Conservation (phyloP, 495 filamentous ascomycete species). For the Hamigera avellanea region DNA sequence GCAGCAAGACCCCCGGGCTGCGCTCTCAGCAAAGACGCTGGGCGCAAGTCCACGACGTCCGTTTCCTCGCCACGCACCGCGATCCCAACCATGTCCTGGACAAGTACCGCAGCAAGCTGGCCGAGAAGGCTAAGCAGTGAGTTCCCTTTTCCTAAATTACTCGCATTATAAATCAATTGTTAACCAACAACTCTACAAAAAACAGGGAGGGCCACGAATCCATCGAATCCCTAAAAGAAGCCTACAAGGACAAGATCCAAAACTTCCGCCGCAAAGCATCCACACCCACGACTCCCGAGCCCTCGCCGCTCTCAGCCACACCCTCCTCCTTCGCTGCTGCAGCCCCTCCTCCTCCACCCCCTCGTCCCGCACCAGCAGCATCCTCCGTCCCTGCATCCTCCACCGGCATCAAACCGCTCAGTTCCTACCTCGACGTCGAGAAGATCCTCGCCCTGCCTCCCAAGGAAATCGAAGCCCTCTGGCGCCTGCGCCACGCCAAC, state of each 20-base stretch:
- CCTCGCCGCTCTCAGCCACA: constrained; percentile 12
- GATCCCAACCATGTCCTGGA: constrained; percentile 55
- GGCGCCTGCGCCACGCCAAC: constrained; percentile 76
- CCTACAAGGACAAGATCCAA: constrained; percentile 73
- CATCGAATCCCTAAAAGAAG: constrained; percentile 65
- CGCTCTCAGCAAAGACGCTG: constrained; percentile 58
- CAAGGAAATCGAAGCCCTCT: constrained; percentile 79
- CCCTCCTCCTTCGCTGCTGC: constrained; percentile 15
- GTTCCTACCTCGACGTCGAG: constrained; percentile 68
- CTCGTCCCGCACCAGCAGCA: constrained; percentile 16
- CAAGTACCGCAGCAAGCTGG: constrained; percentile 79
- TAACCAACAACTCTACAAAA: constrained; percentile 2
- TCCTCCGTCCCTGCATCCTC: constrained; percentile 18
- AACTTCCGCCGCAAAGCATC: constrained; percentile 47
- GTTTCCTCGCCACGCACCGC: constrained; percentile 65
- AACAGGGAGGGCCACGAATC: constrained; percentile 64
- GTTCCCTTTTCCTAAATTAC: constrained; percentile 8
- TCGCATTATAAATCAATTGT: background rate
- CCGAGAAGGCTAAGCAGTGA: constrained; percentile 67
- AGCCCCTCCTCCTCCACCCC: constrained; percentile 10
- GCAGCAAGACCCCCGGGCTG: constrained; percentile 17
- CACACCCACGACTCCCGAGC: constrained; percentile 43
- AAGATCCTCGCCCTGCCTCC: constrained; percentile 61
- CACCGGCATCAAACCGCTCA: constrained; percentile 66
- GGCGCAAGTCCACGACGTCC: constrained; percentile 87